A percentile compares a stretch with the other conserved stretches of the same genome.
Evolutionary conservation across 1,284 basidiomycete species (phyloP).

Genomic region (Rhodotorula glutinis): DNA sequence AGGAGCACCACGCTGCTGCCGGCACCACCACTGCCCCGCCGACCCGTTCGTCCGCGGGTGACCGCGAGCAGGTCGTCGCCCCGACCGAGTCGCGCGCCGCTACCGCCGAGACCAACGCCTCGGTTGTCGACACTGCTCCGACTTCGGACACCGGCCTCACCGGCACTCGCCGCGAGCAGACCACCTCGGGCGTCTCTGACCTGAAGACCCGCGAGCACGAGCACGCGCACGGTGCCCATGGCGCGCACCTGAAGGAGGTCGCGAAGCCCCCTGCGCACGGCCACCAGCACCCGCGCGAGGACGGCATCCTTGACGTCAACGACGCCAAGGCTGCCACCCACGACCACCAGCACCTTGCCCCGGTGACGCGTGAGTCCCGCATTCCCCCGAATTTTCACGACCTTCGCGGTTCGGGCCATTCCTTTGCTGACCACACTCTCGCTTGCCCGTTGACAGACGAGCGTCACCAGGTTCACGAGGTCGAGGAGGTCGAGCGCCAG

Average conservation of each 20-base stretch:
- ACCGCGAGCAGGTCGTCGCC: constrained; percentile 4
- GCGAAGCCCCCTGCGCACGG: constrained; percentile 14
- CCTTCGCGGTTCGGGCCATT: not conserved
- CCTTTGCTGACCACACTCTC: not conserved
- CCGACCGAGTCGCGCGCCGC: not conserved
- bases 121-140: not conserved
- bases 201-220: not conserved
- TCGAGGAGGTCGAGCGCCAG: constrained; percentile 48
- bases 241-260: constrained; percentile 13
- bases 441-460: constrained; percentile 18
- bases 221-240: not conserved
- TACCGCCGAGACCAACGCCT: not conserved
- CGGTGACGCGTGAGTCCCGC: constrained; percentile 47
- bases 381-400: constrained; percentile 24
- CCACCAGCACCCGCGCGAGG: constrained; percentile 20
- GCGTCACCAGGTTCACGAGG: constrained; percentile 46
- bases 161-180: not conserved
- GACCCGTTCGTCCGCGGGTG: constrained; percentile 1
- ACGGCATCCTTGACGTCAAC: constrained; percentile 9
- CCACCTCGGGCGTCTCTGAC: not conserved
- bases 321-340: constrained; percentile 44
- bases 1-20: not conserved
- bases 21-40: constrained; percentile 1
- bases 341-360: constrained; percentile 48
- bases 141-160: not conserved